Conservation (phyloP, 2,329 filamentous ascomycete genomes). For the Talaromyces rugulosus region DNA sequence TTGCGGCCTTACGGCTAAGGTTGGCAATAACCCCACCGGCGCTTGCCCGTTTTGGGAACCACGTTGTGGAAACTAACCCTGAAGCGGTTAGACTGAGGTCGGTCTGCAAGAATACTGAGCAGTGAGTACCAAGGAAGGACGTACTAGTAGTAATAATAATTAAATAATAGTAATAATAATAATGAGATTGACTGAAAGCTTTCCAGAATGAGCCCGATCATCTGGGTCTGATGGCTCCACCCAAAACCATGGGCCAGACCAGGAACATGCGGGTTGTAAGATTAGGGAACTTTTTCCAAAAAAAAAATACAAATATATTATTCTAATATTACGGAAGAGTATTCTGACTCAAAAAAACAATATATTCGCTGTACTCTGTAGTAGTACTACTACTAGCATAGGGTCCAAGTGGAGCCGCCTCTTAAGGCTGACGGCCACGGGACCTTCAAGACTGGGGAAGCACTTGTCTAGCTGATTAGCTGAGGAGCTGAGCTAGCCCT, state of each 20-base stretch:
- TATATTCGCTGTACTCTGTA: no score
- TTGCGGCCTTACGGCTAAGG: background rate
- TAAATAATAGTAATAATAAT: no score
- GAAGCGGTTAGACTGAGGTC: background rate
- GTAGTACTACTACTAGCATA: no score
- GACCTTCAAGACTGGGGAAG: background rate
- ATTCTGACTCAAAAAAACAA: no score
- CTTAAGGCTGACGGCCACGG: constrained; percentile 29
- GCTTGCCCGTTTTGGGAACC: background rate
- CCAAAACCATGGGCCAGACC: background rate
- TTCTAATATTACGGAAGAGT: no score
- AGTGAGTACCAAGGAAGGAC: background rate
- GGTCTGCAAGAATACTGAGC: no score
- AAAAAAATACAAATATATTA: no score
- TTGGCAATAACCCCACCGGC: background rate
- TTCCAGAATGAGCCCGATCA: no score
- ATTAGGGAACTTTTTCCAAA: background rate
- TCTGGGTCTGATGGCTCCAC: background rate
- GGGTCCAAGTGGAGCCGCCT: constrained; percentile 18
- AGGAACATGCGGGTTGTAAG: background rate
- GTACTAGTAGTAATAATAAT: background rate
- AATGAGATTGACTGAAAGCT: no score
- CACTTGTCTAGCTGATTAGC: background rate
- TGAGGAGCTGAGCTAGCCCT: no score
- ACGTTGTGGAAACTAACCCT: constrained; percentile 3